Evolutionary conservation across 2,329 filamentous ascomycete genomes (phyloP).

Genomic region (Exophiala spinifera): DNA sequence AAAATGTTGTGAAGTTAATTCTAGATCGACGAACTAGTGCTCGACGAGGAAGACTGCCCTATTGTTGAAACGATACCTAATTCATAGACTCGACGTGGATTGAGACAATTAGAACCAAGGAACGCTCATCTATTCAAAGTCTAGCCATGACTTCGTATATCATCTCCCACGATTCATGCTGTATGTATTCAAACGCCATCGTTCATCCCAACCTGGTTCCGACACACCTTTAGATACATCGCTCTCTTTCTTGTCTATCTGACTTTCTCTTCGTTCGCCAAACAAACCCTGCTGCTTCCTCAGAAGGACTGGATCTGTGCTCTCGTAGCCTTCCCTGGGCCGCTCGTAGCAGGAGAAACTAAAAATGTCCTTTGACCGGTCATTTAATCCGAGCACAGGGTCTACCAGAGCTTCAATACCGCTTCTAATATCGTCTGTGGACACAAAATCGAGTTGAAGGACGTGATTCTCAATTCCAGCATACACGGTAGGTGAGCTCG

Average conservation of each 20-base stretch:
- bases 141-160: too few species aligned
- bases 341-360: conserved; percentile 46
- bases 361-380: conserved; percentile 26
- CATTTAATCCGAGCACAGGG: conserved; percentile 1
- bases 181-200: conserved; percentile 6
- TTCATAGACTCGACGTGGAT: too few species aligned
- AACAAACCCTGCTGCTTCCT: conserved; percentile 24
- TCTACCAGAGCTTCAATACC: not conserved
- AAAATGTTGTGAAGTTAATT: too few species aligned
- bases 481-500: conserved; percentile 45
- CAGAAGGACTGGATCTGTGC: conserved; percentile 27
- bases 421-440: conserved; percentile 42
- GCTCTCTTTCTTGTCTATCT: not conserved
- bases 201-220: not conserved
- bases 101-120: too few species aligned
- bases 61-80: too few species aligned
- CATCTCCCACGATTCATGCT: not conserved
- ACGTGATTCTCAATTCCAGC: conserved; percentile 43
- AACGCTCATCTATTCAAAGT: too few species aligned
- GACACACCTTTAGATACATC: not conserved
- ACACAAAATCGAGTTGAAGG: conserved; percentile 43
- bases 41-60: too few species aligned
- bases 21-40: too few species aligned
- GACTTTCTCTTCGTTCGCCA: not conserved
- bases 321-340: conserved; percentile 32